Evolutionary conservation across 2,329 filamentous ascomycete genomes (phyloP), one percentile per base, ranked within the genome.

Genomic region (Mycocentrospora acerina): DNA sequence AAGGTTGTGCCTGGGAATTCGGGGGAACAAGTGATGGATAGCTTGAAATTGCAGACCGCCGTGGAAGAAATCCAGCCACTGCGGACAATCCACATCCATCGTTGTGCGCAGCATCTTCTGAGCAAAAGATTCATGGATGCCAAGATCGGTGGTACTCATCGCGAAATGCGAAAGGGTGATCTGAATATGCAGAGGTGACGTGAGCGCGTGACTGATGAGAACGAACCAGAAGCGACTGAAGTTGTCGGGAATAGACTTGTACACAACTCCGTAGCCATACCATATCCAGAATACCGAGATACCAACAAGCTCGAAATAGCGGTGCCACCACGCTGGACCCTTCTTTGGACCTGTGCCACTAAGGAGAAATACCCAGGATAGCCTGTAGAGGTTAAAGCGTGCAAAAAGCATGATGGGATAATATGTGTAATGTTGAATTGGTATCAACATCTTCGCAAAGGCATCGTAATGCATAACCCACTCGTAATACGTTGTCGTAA

Each of bases 11-110:
- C 83, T 69, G 1, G 84, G 84, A 36, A 86, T 73, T 4, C 84
- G 74, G 3, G 84, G 83, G 55, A 82, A 87, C 9, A 87, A 64
- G 51, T 88, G 83, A 62, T 88, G 83, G 2, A 86, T 77, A 6
- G 79, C 82, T 64, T 87, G 84, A 67, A 87, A 88, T 66, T 87
- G 84, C 18, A 88, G 71, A 1, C 84, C 84, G 32, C 84, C 84
- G 60, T 88, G 83, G 57, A 86, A 74, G 52, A 82, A 87, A 60
- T 88, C 84, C 17, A 88, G 69, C 84, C 83, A 88, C 16, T 74
- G 69, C 0, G 84, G 84, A 64, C 83, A 87, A 53, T 85, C 82
- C 32, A 88, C 79, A 54, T 88, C 84, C 82, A 87, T 85, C 17
- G 83, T 86, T 3, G 83, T 87, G 29, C 83, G 76, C 25, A 87